Conservation (phyloP, 768 basidiomycete species). For the Russula compacta region DNA sequence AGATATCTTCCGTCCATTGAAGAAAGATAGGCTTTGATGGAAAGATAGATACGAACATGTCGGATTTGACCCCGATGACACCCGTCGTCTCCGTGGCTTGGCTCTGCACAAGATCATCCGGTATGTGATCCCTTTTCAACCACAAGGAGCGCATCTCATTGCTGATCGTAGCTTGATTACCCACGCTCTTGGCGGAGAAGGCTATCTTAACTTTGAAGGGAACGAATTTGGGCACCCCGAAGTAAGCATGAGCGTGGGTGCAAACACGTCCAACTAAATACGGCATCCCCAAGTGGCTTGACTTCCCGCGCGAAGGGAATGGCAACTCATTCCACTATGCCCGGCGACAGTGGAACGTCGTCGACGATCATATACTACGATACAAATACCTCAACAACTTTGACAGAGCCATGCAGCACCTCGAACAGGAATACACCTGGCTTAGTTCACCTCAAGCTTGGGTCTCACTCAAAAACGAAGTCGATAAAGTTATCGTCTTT, state of each 20-base stretch:
- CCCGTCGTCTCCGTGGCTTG: slow-evolving; percentile 81
- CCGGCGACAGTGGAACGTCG: slow-evolving; percentile 92
- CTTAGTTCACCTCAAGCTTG: slow-evolving; percentile 77
- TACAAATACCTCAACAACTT: slow-evolving; percentile 94
- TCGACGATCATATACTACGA: slow-evolving; percentile 78
- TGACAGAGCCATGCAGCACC: slow-evolving; percentile 83
- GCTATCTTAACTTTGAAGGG: slow-evolving; percentile 95
- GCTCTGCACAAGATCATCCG: slow-evolving; percentile 97
- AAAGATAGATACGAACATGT: slow-evolving; percentile 85
- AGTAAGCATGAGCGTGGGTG: slow-evolving; percentile 33
- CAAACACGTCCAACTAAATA: not conserved
- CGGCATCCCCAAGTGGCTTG: slow-evolving; percentile 70
- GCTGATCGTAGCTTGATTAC: slow-evolving; percentile 58
- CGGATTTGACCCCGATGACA: slow-evolving; percentile 73
- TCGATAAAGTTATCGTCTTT: slow-evolving; percentile 87
- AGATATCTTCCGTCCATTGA: slow-evolving; percentile 25
- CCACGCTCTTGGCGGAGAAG: slow-evolving; percentile 92
- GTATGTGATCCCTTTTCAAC: slow-evolving; percentile 32
- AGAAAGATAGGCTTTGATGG: not conserved
- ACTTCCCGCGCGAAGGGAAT: slow-evolving; percentile 96
- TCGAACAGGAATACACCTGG: slow-evolving; percentile 80
- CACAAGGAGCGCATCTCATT: slow-evolving; percentile 2
- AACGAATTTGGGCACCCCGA: slow-evolving; percentile 99
- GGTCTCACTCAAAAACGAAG: slow-evolving; percentile 89
- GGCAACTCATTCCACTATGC: slow-evolving; percentile 95